A percentile compares a stretch with the other conserved stretches of the same genome.
Evolutionary conservation across 2,329 filamentous ascomycete genomes (phyloP).

Genomic region (Colletotrichum sp.): DNA sequence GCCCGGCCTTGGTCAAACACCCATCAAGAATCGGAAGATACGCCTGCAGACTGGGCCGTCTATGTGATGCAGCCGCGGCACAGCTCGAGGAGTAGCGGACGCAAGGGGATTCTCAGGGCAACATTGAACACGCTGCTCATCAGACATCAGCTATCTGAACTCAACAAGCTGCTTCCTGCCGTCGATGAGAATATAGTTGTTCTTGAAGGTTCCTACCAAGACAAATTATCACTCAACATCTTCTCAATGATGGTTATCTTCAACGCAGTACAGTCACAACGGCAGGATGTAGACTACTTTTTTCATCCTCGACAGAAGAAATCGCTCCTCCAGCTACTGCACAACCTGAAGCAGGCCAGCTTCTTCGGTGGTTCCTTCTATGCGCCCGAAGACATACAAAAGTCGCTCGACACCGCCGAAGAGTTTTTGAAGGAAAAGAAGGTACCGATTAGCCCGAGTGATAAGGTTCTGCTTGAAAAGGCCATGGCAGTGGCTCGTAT

Average conservation of each 20-base stretch:
- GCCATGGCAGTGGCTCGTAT: conserved; percentile 69
- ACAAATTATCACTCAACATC: conserved; percentile 81
- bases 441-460: conserved; percentile 62
- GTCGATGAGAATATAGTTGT: conserved; percentile 74
- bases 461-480: conserved; percentile 63
- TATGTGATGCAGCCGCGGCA: conserved; percentile 69
- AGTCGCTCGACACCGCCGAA: conserved; percentile 68
- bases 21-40: conserved; percentile 55
- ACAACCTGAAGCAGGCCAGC: conserved; percentile 80
- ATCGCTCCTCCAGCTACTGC: conserved; percentile 69
- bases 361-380: conserved; percentile 87
- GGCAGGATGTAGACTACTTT: conserved; percentile 84
- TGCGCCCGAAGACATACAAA: conserved; percentile 63
- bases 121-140: conserved; percentile 82
- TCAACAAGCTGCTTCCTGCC: conserved; percentile 71
- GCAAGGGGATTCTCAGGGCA: conserved; percentile 65
- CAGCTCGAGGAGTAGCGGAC: conserved; percentile 55
- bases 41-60: conserved; percentile 69
- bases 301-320: conserved; percentile 79
- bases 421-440: conserved; percentile 69
- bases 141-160: conserved; percentile 76
- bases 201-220: conserved; percentile 82
- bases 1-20: conserved; percentile 79
- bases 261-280: conserved; percentile 87
- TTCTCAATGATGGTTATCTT: conserved; percentile 85